These are phyloP conservation scores for Candida succiphila DNA, from an alignment of 805 yeast species.

Conservation along the genomic window DNA sequence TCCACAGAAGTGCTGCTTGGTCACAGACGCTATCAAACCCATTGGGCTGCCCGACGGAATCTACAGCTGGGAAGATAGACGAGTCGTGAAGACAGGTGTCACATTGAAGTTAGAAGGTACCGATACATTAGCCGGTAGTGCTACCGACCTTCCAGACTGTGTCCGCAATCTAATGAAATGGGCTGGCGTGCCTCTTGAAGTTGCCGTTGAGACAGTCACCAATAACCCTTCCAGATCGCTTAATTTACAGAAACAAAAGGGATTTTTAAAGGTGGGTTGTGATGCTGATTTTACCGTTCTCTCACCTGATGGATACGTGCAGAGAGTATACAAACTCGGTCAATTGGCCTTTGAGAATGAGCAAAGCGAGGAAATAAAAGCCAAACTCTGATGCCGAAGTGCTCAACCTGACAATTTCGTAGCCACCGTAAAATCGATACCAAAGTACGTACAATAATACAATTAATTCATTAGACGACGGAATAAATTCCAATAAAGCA, in stretches of 20 bases:
- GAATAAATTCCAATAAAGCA: no score
- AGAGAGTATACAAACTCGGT: slow-evolving; percentile 43
- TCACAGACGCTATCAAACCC: slow-evolving; percentile 50
- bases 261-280: slow-evolving; percentile 40
- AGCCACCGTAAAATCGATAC: no score
- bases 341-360: slow-evolving; percentile 3
- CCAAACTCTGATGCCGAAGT: no score
- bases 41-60: slow-evolving; percentile 49
- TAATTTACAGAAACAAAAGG: slow-evolving; percentile 32
- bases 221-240: slow-evolving; percentile 43
- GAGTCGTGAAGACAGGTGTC: slow-evolving; percentile 37
- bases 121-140: slow-evolving; percentile 51
- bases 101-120: slow-evolving; percentile 40
- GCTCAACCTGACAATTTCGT: no score
- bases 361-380: no score
- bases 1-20: slow-evolving; percentile 44
- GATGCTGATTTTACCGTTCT: slow-evolving; percentile 48
- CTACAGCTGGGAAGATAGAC: slow-evolving; percentile 40
- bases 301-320: slow-evolving; percentile 31
- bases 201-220: slow-evolving; percentile 48
- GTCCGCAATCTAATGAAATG: slow-evolving; percentile 39
- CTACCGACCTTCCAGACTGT: slow-evolving; percentile 43
- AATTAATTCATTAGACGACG: no score
- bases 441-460: no score
- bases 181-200: slow-evolving; percentile 36